A percentile compares a stretch with the other conserved stretches of the same genome.
phyloP scores from a whole-genome alignment of 345 rosid species.

The Punica granatum region DNA sequence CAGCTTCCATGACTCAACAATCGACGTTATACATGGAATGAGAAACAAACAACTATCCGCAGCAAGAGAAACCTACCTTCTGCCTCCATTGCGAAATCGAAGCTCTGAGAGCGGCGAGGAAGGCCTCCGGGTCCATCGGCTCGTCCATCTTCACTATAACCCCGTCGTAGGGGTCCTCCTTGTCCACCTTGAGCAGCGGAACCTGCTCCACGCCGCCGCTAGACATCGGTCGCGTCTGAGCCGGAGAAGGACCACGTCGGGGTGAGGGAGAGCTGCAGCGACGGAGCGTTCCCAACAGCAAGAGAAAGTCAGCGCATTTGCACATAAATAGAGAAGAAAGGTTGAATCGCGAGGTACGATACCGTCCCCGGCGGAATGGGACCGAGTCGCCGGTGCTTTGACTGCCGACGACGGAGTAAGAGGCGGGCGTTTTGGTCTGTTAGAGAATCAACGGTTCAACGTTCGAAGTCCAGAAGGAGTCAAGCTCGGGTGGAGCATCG shows the following conservation, averaged over 20 bases:
- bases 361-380: neutral
- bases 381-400: neutral
- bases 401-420: neutral
- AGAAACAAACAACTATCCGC: neutral
- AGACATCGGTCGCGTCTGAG: neutral
- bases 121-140: constrained; percentile 32
- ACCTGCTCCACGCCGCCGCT: constrained; percentile 12
- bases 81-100: constrained; percentile 47
- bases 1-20: neutral
- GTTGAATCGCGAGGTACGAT: neutral
- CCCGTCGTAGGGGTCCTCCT: constrained; percentile 47
- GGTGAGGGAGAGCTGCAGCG: neutral
- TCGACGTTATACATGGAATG: neutral
- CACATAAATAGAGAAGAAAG: neutral
- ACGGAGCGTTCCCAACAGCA: neutral
- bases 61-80: constrained; percentile 26
- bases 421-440: no score
- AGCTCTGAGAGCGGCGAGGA: constrained; percentile 35
- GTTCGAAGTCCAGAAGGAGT: no score
- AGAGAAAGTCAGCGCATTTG: neutral
- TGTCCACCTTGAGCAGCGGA: constrained; percentile 26
- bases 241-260: neutral
- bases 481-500: no score
- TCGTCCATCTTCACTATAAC: constrained; percentile 34
- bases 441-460: no score